Base-by-base conservation (phyloP, 2,329 filamentous ascomycete species). In the Monosporascus cannonballus region DNA sequence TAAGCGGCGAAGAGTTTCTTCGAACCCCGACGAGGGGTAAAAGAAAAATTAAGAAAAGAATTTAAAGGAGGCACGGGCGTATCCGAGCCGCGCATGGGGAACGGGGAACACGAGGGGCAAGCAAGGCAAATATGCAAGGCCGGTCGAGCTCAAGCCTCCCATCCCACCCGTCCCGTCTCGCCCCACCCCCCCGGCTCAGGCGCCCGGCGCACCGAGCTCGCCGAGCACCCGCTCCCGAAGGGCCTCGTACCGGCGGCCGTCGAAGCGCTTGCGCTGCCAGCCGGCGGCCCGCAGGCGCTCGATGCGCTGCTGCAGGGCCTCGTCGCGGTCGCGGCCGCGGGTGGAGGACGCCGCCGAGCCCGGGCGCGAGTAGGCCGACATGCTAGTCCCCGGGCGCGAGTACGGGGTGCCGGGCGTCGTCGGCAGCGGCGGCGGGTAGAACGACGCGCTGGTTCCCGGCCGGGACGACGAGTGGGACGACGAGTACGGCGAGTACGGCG, bases 251-350 rank as follows among this genome's bases (percentile, higher is more conserved):
- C 77, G 72, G 45, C 69, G 65, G 6, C 69, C 67, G 55, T 84
- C 76, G 57, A 84, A 84, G 22, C 80, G 74, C 58, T 75, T 75
- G 27, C 81, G 69, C 60, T 73, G 74, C 80, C 81, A 84, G 2
- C 79, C 79, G 48, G 61, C 71, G n/a, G 73, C 73, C 20, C 78
- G 74, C 11, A 84, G 67, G 9, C 76, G 72, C 66, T 80, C 77
- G 57, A 84, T 82, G 24, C 80, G 73, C 6, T 76, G 71, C 53
- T 72, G 70, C 3, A 80, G 66, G 17, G 50, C 56, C 48, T 59
- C 60, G 49, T 62, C 64, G n/a, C 52, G 51, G 11, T 61, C 49
- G n/a, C 54, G 53, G 8, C 53, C 53, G 17, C 53, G 49, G 36
- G 52, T 41, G 6, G 50, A 47, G 14, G 58, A 58, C 14, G 59